Evolutionary conservation across 2,329 filamentous ascomycete genomes (phyloP), one percentile per base, ranked within the genome.

Genomic region (Aspergillus quadrilineatus): DNA sequence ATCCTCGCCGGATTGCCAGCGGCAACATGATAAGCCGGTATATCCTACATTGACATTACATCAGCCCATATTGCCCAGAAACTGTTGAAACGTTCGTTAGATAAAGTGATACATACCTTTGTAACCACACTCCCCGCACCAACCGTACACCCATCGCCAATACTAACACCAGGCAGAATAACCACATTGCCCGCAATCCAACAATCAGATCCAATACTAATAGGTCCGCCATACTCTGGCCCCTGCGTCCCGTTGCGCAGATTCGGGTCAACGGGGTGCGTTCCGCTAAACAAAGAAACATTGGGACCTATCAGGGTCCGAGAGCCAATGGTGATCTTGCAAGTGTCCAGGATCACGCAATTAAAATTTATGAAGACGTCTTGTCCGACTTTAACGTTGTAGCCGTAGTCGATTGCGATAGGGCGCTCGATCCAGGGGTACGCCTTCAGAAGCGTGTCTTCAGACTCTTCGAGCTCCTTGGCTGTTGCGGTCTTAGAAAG

Each of bases 221-320:
- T 75, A 0, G 76, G 76, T 30, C 73, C 69, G 0, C 78, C 78
- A 50, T 78, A 83, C 58, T 84, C 81, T 4, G 46, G 70, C 4
- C 90, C 90, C 10, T 82, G 79, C 1, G 82, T 86, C 1, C 90
- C 89, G 64, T 91, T 87, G 29, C 90, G 83, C 4, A 92, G 63
- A 2, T 80, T 79, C 0, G 89, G 88, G 63, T 94, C 89, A 0
- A 90, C 74, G 4, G 90, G 90, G 70, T 95, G 91, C 0, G 82
- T 85, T 2, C 83, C 90, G 46, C 83, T 84, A 70, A 83, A 94
- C 65, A 95, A 84, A 28, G 80, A 85, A 43, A 90, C 88, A 67
- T 90, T 89, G 1, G 90, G 89, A 0, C 89, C 90, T 46, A 92
- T 76, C 15, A 95, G 77, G 1, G 89, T 92, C 51, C 90, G 84